These are phyloP conservation scores for Gloeophyllum trabeum DNA, from an alignment of 768 basidiomycete species.

Conservation along the genomic window DNA sequence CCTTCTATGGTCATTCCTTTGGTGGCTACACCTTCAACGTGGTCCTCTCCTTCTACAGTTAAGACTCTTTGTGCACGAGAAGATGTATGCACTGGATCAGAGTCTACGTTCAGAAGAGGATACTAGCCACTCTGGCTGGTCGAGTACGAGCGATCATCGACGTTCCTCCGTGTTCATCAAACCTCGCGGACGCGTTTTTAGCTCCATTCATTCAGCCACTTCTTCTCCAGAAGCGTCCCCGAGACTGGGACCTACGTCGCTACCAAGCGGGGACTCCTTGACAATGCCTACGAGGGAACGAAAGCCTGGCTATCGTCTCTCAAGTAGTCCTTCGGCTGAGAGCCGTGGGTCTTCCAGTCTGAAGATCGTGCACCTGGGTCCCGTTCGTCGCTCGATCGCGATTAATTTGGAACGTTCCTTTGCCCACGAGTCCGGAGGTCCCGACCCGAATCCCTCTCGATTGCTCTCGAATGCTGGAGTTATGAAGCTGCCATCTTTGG, in stretches of 20 bases:
- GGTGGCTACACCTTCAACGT: constrained; percentile 51
- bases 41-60: constrained; percentile 56
- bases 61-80: constrained; percentile 55
- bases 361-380: constrained; percentile 53
- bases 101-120: constrained; percentile 28
- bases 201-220: constrained; percentile 18
- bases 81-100: constrained; percentile 39
- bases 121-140: constrained; percentile 7
- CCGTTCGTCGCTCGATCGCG: constrained; percentile 24
- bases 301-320: constrained; percentile 30
- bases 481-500: constrained; percentile 40
- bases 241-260: constrained; percentile 10
- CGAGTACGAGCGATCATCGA: constrained; percentile 24
- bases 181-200: constrained; percentile 35
- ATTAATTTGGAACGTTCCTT: constrained; percentile 4
- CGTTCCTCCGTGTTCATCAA: constrained; percentile 48
- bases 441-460: no score
- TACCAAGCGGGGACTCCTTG: constrained; percentile 4
- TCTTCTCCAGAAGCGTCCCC: constrained; percentile 7
- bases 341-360: constrained; percentile 25
- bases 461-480: constrained; percentile 3
- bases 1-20: constrained; percentile 59
- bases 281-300: constrained; percentile 10
- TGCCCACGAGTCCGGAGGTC: constrained; percentile 3
- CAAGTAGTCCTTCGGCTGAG: constrained; percentile 24